phyloP scores from a whole-genome alignment of 371 early-diverging fungal species.

The Saksenaea oblongispora region DNA sequence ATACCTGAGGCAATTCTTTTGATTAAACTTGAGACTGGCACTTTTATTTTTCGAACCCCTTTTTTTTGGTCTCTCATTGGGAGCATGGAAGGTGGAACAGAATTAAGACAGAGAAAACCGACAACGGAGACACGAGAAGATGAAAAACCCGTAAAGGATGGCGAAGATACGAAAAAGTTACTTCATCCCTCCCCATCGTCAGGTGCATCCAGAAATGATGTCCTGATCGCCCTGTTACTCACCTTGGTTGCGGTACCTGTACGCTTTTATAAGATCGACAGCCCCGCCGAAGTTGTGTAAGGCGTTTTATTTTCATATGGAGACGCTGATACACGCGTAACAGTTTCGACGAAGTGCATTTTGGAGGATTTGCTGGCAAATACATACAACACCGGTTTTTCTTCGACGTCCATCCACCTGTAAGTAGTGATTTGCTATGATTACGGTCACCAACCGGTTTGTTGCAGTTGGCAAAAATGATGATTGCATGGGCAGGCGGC shows the following conservation, averaged over 20 bases:
- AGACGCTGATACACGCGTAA: neutral
- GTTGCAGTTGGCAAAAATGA: constrained; percentile 83
- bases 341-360: constrained; percentile 73
- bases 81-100: neutral
- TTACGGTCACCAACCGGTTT: neutral
- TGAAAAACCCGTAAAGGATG: neutral
- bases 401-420: constrained; percentile 90
- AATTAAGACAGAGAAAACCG: neutral
- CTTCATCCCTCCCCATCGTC: neutral
- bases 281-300: constrained; percentile 30
- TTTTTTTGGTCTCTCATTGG: neutral
- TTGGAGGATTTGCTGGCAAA: constrained; percentile 97
- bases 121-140: neutral
- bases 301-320: neutral
- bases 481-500: constrained; percentile 81
- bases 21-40: neutral
- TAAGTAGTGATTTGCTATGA: neutral
- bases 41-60: neutral
- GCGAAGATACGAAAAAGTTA: neutral
- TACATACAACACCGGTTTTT: constrained; percentile 92
- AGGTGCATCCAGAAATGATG: constrained; percentile 8
- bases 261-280: constrained; percentile 18
- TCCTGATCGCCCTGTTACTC: constrained; percentile 14
- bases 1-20: too few species aligned
- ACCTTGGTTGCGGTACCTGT: constrained; percentile 19